Conservation (phyloP, 495 filamentous ascomycete genomes). For the Annulohypoxylon moriforme region DNA sequence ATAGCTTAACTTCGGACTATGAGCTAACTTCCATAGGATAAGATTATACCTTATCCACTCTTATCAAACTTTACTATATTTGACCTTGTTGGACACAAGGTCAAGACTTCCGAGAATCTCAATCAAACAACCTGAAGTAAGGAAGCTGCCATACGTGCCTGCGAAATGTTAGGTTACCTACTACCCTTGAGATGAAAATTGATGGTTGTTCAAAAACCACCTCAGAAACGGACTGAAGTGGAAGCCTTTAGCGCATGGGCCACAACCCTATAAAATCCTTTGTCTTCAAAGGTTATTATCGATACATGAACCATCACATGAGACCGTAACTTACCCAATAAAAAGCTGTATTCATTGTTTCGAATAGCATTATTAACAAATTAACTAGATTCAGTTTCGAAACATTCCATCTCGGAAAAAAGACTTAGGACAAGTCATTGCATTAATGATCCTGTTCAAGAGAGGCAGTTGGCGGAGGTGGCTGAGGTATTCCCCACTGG, state of each 20-base stretch:
- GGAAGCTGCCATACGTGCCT: neutral
- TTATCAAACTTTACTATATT: slow-evolving; percentile 4
- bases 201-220: too few species aligned
- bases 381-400: neutral
- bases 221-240: neutral
- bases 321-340: neutral
- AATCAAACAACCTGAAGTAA: neutral
- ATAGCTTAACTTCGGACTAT: slow-evolving; percentile 5
- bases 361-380: neutral
- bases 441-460: too few species aligned
- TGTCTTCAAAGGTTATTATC: neutral
- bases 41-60: slow-evolving; percentile 6
- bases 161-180: neutral
- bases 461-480: neutral
- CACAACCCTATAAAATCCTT: neutral
- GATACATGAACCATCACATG: neutral
- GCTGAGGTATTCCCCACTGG: neutral
- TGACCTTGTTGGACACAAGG: neutral
- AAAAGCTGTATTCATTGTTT: neutral
- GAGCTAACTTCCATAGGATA: slow-evolving; percentile 12
- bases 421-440: neutral
- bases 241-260: neutral
- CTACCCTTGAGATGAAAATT: neutral
- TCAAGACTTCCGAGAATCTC: neutral
- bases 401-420: neutral